Conservation (phyloP, 2,329 filamentous ascomycete genomes). For the Alternaria rosae region DNA sequence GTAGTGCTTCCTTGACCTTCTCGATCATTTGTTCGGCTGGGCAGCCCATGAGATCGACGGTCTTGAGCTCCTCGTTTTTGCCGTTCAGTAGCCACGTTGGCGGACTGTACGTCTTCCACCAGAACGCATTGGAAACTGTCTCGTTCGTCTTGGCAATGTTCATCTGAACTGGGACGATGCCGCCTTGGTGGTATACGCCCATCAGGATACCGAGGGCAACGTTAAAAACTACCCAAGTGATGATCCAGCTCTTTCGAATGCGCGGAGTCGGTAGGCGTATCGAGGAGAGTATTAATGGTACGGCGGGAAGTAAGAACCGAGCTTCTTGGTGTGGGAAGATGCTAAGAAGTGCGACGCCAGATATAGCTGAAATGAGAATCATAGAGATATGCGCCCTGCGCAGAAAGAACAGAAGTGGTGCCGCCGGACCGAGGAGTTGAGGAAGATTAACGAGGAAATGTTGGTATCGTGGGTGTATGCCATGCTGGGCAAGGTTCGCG, state of each 20-base stretch:
- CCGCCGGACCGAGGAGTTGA: slow-evolving; percentile 61
- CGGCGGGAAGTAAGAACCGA: slow-evolving; percentile 76
- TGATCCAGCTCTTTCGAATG: slow-evolving; percentile 59
- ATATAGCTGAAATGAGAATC: slow-evolving; percentile 75
- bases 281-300: slow-evolving; percentile 79
- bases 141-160: slow-evolving; percentile 74
- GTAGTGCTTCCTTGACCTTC: slow-evolving; percentile 66
- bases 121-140: slow-evolving; percentile 72
- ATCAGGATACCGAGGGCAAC: slow-evolving; percentile 72
- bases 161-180: slow-evolving; percentile 76
- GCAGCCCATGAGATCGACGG: slow-evolving; percentile 77
- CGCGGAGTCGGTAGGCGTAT: slow-evolving; percentile 69
- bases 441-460: slow-evolving; percentile 61
- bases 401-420: slow-evolving; percentile 59
- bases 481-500: slow-evolving; percentile 60
- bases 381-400: slow-evolving; percentile 59
- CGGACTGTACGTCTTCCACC: slow-evolving; percentile 89
- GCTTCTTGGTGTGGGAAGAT: slow-evolving; percentile 82
- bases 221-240: slow-evolving; percentile 74
- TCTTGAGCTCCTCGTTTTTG: slow-evolving; percentile 74
- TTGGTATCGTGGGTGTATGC: slow-evolving; percentile 62
- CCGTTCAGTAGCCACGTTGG: slow-evolving; percentile 81
- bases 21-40: slow-evolving; percentile 66
- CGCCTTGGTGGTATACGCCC: slow-evolving; percentile 84
- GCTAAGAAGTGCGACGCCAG: slow-evolving; percentile 74